phyloP scores from a whole-genome alignment of 805 yeast species.

The Metschnikowia anglica region DNA sequence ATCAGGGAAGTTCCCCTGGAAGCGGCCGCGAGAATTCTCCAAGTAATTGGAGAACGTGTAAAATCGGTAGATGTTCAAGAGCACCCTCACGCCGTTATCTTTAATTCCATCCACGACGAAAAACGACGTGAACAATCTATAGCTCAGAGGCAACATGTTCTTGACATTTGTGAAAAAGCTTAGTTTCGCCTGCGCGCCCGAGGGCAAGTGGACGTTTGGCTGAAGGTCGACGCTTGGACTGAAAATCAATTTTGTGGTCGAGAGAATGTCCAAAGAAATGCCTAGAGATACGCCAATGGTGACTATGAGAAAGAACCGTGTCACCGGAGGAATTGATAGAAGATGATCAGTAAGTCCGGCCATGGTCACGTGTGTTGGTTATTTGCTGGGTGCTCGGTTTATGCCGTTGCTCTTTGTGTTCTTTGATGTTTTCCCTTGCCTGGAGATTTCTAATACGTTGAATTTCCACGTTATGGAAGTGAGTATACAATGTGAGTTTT shows the following conservation, averaged over 20 bases:
- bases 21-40: constrained; percentile 46
- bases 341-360: constrained; percentile 18
- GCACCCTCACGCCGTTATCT: constrained; percentile 26
- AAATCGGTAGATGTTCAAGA: constrained; percentile 54
- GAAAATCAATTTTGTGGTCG: constrained; percentile 18
- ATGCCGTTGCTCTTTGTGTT: not conserved
- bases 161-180: not conserved
- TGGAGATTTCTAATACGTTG: too few relatives aligned
- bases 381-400: not conserved
- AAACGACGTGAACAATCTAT: constrained; percentile 51
- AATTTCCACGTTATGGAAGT: too few relatives aligned
- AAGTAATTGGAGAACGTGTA: constrained; percentile 57
- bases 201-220: not conserved
- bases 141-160: constrained; percentile 33
- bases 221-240: not conserved
- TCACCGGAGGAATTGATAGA: constrained; percentile 55
- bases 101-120: constrained; percentile 42
- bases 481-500: too few relatives aligned
- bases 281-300: constrained; percentile 46
- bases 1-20: constrained; percentile 52
- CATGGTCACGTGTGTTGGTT: constrained; percentile 8
- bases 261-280: constrained; percentile 23
- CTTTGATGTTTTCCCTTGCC: not conserved
- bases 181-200: not conserved
- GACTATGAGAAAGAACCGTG: constrained; percentile 53